A percentile compares a stretch with the other conserved stretches of the same genome.
Evolutionary conservation across 2,329 filamentous ascomycete species (phyloP).

Genomic region (Aureobasidium musti): DNA sequence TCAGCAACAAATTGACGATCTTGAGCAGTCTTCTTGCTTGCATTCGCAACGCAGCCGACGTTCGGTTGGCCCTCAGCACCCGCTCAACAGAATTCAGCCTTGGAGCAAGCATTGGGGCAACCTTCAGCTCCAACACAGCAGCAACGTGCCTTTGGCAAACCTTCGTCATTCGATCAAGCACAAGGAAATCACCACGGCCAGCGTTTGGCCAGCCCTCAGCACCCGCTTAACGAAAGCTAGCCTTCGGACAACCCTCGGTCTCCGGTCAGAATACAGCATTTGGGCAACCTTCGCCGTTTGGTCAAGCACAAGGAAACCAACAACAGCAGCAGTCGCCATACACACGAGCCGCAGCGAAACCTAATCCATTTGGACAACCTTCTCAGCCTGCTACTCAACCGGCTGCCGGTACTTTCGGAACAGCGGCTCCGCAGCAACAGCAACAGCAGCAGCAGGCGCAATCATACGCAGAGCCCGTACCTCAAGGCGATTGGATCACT

Average conservation of each 20-base stretch:
- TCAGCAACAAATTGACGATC: constrained; percentile 31
- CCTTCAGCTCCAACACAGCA: too few species aligned
- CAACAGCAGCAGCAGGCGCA: neutral
- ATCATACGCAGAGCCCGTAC: neutral
- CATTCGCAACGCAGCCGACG: constrained; percentile 31
- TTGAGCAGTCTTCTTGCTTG: constrained; percentile 34
- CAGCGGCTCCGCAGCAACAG: constrained; percentile 2
- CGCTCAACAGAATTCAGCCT: constrained; percentile 30
- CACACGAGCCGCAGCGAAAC: constrained; percentile 27
- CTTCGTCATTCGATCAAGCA: constrained; percentile 34
- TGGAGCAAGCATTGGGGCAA: constrained; percentile 39
- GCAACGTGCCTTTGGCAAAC: constrained; percentile 24
- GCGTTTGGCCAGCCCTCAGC: constrained; percentile 31
- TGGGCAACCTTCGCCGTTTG: constrained; percentile 30
- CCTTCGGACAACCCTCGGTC: constrained; percentile 39
- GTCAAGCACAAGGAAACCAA: constrained; percentile 25
- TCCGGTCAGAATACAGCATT: constrained; percentile 30
- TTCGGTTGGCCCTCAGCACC: constrained; percentile 38
- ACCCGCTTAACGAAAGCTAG: too few species aligned
- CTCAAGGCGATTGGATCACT: constrained; percentile 22
- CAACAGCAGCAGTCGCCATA: constrained; percentile 29
- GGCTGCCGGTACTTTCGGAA: neutral
- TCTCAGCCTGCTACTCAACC: neutral
- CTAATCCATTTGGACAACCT: constrained; percentile 32
- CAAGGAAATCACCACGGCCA: neutral